These are phyloP conservation scores for Casuarina equisetifolia DNA, from an alignment of 306 rosid species.

Conservation along the genomic window DNA sequence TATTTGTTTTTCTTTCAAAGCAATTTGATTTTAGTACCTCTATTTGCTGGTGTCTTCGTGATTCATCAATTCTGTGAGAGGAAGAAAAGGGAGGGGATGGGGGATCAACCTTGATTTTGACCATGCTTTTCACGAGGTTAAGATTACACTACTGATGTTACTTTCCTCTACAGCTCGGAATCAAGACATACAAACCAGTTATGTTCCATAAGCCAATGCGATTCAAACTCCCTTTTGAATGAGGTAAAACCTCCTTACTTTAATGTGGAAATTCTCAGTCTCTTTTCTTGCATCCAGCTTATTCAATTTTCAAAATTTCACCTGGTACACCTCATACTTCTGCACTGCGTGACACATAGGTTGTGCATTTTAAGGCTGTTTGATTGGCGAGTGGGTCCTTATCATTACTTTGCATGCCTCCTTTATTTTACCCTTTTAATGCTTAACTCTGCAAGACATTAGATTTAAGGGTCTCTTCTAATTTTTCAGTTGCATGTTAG, in stretches of 20 bases:
- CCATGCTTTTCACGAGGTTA: slow-evolving; percentile 1
- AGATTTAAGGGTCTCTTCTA: not conserved
- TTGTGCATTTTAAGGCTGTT: slow-evolving; percentile 14
- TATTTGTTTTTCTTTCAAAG: slow-evolving; percentile 9
- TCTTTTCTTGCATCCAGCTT: slow-evolving; percentile 14
- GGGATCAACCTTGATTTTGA: slow-evolving; percentile 5
- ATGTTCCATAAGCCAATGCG: slow-evolving; percentile 93
- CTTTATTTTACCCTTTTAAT: slow-evolving; percentile 12
- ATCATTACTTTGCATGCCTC: not conserved
- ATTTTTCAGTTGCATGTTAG: not conserved
- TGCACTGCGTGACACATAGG: slow-evolving; percentile 15
- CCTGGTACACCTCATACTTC: slow-evolving; percentile 9
- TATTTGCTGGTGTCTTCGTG: slow-evolving; percentile 3
- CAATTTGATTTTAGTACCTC: not conserved
- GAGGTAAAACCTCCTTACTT: slow-evolving; percentile 56
- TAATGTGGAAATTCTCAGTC: not conserved
- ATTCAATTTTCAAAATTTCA: slow-evolving; percentile 17
- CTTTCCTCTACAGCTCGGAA: slow-evolving; percentile 67
- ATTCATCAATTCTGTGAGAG: not conserved
- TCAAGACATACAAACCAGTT: slow-evolving; percentile 85
- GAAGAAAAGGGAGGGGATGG: not conserved
- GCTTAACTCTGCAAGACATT: not conserved
- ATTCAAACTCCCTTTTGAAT: slow-evolving; percentile 84
- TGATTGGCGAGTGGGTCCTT: slow-evolving; percentile 12
- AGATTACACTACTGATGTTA: slow-evolving; percentile 28